Percentiles rank a stretch among this genome's conserved stretches.
These are phyloP conservation scores for Sporothrix brasiliensis DNA, from an alignment of 2,329 filamentous ascomycete species.

Conservation along the genomic window DNA sequence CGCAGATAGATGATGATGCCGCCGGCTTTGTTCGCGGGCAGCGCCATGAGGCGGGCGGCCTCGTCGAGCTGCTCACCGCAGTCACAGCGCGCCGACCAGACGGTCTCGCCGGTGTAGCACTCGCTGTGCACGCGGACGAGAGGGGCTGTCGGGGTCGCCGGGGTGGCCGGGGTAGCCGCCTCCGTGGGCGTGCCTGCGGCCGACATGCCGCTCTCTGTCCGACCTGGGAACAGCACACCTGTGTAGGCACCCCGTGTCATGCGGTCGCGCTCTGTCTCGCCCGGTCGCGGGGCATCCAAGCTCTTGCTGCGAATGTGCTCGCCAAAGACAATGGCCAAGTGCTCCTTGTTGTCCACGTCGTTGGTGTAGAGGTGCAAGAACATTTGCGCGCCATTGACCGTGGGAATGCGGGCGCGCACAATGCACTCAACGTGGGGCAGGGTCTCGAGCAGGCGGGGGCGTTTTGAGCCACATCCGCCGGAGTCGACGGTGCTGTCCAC, in stretches of 20 bases:
- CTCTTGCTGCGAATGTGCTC: slow-evolving; percentile 74
- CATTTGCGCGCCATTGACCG: slow-evolving; percentile 90
- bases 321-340: slow-evolving; percentile 95
- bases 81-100: slow-evolving; percentile 96
- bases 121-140: slow-evolving; percentile 95
- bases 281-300: slow-evolving; percentile 70
- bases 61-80: slow-evolving; percentile 98
- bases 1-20: slow-evolving; percentile 95
- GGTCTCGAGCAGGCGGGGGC: slow-evolving; percentile 71
- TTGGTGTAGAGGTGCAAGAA: slow-evolving; percentile 95
- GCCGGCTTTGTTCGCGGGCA: slow-evolving; percentile 64
- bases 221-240: slow-evolving; percentile 81
- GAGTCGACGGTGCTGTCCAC: slow-evolving; percentile 62
- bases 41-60: slow-evolving; percentile 87
- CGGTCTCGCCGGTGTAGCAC: slow-evolving; percentile 97
- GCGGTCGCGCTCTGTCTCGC: slow-evolving; percentile 83
- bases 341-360: slow-evolving; percentile 90
- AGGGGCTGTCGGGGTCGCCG: slow-evolving; percentile 52
- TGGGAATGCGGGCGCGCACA: slow-evolving; percentile 92
- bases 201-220: slow-evolving; percentile 70
- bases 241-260: slow-evolving; percentile 95
- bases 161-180: not conserved
- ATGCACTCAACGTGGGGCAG: slow-evolving; percentile 89
- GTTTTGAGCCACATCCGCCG: slow-evolving; percentile 64
- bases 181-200: slow-evolving; percentile 22